These are phyloP conservation scores for Elongisporangium undulatum DNA, from an alignment of 352 stramenopile species.

Conservation along the genomic window DNA sequence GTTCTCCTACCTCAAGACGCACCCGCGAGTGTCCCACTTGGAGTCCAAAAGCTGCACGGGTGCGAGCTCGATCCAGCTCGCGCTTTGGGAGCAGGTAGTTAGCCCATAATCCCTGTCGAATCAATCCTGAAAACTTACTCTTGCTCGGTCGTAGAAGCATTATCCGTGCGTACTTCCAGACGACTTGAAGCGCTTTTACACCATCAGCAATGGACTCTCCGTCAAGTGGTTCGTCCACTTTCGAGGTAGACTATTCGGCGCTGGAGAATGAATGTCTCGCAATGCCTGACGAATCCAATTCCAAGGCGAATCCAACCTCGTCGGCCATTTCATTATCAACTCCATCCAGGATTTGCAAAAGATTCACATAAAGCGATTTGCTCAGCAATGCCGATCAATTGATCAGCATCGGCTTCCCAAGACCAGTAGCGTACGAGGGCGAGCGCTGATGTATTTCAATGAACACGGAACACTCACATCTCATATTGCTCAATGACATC, in stretches of 20 bases:
- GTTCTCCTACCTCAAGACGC: slow-evolving; percentile 63
- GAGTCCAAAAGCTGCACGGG: slow-evolving; percentile 52
- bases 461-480: not conserved
- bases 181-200: slow-evolving; percentile 68
- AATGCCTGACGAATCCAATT: not conserved
- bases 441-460: not conserved
- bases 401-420: slow-evolving; percentile 34
- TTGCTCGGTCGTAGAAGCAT: slow-evolving; percentile 37
- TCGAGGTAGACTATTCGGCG: slow-evolving; percentile 15
- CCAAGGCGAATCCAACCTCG: slow-evolving; percentile 34
- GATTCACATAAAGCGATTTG: slow-evolving; percentile 30
- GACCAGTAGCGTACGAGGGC: slow-evolving; percentile 2
- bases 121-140: not conserved
- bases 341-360: slow-evolving; percentile 56
- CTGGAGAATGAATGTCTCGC: not conserved
- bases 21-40: slow-evolving; percentile 45
- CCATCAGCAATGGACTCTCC: slow-evolving; percentile 58
- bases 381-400: slow-evolving; percentile 22
- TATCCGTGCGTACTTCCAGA: slow-evolving; percentile 44
- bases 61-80: slow-evolving; percentile 40
- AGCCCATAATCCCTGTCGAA: not conserved
- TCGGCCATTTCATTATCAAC: slow-evolving; percentile 65
- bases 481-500: not conserved
- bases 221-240: slow-evolving; percentile 71
- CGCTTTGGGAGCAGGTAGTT: slow-evolving; percentile 62